Percentiles rank a stretch among this genome's conserved stretches.
These are phyloP conservation scores for Tylopilus rubrobrunneus DNA, from an alignment of 768 basidiomycete species.

Conservation along the genomic window DNA sequence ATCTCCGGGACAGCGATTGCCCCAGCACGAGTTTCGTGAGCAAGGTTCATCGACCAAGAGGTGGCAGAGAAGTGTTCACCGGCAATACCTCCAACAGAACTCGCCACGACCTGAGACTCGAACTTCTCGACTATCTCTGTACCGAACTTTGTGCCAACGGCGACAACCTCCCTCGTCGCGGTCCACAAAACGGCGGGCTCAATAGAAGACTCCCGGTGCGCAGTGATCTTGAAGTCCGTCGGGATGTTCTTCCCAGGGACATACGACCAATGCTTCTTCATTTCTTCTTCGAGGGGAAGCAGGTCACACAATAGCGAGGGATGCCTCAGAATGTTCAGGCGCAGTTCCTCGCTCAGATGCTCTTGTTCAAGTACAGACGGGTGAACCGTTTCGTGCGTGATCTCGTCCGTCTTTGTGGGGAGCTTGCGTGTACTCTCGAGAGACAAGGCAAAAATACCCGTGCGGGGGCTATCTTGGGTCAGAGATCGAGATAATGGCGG, in stretches of 20 bases:
- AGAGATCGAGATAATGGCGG: not conserved
- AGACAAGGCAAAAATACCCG: constrained; percentile 53
- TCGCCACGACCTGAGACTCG: constrained; percentile 8
- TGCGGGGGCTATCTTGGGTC: constrained; percentile 37
- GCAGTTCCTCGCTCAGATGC: constrained; percentile 33
- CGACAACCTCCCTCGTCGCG: constrained; percentile 12
- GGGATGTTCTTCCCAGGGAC: constrained; percentile 24
- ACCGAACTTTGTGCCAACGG: constrained; percentile 12
- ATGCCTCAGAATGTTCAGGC: constrained; percentile 35
- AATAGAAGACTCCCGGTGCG: constrained; percentile 2
- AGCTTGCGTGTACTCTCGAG: constrained; percentile 42
- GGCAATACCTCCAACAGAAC: constrained; percentile 1
- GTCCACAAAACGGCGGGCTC: constrained; percentile 14
- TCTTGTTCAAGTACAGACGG: constrained; percentile 52
- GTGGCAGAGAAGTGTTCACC: constrained; percentile 14
- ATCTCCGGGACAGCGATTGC: constrained; percentile 15
- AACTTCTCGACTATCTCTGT: constrained; percentile 21
- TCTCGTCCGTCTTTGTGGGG: constrained; percentile 40
- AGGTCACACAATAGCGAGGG: constrained; percentile 43
- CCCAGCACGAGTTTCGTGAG: constrained; percentile 22
- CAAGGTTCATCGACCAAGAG: constrained; percentile 24
- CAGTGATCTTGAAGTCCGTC: constrained; percentile 6
- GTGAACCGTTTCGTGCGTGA: constrained; percentile 60
- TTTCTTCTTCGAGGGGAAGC: constrained; percentile 48
- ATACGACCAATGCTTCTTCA: constrained; percentile 47